Evolutionary conservation across 1,284 basidiomycete genomes (phyloP).

Genomic region (Sphagnurus paluster): DNA sequence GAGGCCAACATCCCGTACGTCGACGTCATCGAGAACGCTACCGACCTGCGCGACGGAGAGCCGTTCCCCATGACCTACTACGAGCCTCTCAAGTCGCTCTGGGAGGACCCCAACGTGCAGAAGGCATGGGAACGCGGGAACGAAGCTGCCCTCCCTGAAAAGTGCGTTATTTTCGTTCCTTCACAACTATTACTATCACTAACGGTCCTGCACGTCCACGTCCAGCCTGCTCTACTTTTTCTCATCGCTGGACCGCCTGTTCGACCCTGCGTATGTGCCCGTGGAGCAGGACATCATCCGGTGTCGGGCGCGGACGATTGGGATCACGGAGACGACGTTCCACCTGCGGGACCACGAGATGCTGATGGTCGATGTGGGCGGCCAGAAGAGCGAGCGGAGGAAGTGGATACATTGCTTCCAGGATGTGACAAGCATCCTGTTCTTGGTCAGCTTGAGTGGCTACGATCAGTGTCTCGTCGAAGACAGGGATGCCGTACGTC

Average conservation of each 20-base stretch:
- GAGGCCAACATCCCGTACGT: slow-evolving; percentile 57
- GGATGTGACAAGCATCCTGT: slow-evolving; percentile 85
- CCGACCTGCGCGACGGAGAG: slow-evolving; percentile 78
- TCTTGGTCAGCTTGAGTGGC: slow-evolving; percentile 83
- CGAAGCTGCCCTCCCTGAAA: slow-evolving; percentile 87
- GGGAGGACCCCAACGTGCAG: slow-evolving; percentile 79
- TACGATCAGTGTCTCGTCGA: slow-evolving; percentile 94
- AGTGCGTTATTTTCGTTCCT: slow-evolving; percentile 47
- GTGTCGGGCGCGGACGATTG: slow-evolving; percentile 85
- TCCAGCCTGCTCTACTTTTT: slow-evolving; percentile 73
- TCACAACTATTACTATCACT: slow-evolving; percentile 10
- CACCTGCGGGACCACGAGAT: slow-evolving; percentile 71
- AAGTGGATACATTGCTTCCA: slow-evolving; percentile 91
- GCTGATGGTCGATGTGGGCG: slow-evolving; percentile 90
- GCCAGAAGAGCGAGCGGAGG: slow-evolving; percentile 86
- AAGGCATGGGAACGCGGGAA: slow-evolving; percentile 75
- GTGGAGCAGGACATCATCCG: slow-evolving; percentile 85
- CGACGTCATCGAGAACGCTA: slow-evolving; percentile 66
- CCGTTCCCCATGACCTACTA: slow-evolving; percentile 69
- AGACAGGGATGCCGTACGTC: slow-evolving; percentile 82
- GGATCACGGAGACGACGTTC: slow-evolving; percentile 94
- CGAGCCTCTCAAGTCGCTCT: slow-evolving; percentile 70
- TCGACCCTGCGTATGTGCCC: slow-evolving; percentile 69
- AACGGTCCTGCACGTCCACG: no score
- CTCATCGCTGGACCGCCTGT: slow-evolving; percentile 77